phyloP scores from a whole-genome alignment of 148 eudicot genomes.

The Chenopodium quinoa region DNA sequence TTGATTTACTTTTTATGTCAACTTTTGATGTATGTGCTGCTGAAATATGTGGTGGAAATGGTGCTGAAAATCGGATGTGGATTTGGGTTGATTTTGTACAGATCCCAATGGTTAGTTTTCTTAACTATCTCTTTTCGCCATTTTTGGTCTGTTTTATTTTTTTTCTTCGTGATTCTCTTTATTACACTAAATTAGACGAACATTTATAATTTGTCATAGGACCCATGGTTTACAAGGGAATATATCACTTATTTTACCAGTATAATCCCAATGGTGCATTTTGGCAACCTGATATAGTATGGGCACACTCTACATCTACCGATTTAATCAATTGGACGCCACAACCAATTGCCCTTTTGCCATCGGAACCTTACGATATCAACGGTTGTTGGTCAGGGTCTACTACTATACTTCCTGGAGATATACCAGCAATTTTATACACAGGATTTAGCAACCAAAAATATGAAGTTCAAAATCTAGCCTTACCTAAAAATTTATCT shows the following conservation, averaged over 20 bases:
- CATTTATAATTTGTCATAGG: slow-evolving; percentile 25
- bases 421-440: slow-evolving; percentile 44
- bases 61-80: background rate
- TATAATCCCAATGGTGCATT: slow-evolving; percentile 38
- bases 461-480: slow-evolving; percentile 47
- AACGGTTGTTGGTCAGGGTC: slow-evolving; percentile 65
- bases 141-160: background rate
- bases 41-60: background rate
- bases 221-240: slow-evolving; percentile 53
- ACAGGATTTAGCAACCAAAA: slow-evolving; percentile 29
- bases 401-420: slow-evolving; percentile 39
- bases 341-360: slow-evolving; percentile 39
- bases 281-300: slow-evolving; percentile 41
- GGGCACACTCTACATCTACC: slow-evolving; percentile 63
- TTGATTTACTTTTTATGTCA: background rate
- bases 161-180: too few species aligned
- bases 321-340: slow-evolving; percentile 56
- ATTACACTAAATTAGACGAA: too few species aligned
- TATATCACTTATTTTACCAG: slow-evolving; percentile 59
- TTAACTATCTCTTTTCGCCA: background rate
- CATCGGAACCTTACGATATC: slow-evolving; percentile 40
- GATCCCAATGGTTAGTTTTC: slow-evolving; percentile 48
- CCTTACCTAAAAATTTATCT: slow-evolving; percentile 41
- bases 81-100: slow-evolving; percentile 6
- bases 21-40: background rate